These are phyloP conservation scores for Chenopodium berlandieri DNA, from an alignment of 148 eudicot species.

Conservation along the genomic window DNA sequence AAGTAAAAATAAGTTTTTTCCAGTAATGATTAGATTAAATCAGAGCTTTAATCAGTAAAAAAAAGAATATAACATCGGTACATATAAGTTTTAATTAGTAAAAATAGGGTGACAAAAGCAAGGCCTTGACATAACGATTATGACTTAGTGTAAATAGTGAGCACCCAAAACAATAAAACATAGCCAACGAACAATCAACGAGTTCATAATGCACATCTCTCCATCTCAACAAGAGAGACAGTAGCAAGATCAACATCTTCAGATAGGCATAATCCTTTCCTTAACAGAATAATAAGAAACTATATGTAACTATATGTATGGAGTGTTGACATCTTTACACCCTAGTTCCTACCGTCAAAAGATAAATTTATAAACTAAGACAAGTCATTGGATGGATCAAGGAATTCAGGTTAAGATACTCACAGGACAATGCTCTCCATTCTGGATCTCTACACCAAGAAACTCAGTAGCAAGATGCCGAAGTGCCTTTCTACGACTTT, in stretches of 20 bases:
- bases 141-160: background rate
- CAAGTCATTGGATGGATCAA: background rate
- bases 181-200: conserved; percentile 4
- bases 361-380: background rate
- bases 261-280: background rate
- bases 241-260: background rate
- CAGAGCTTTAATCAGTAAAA: too few species aligned
- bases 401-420: conserved; percentile 31
- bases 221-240: background rate
- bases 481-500: conserved; percentile 69
- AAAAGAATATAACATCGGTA: too few species aligned
- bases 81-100: too few species aligned
- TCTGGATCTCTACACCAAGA: conserved; percentile 79
- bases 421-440: conserved; percentile 98
- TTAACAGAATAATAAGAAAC: background rate
- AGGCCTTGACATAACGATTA: too few species aligned
- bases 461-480: conserved; percentile 78
- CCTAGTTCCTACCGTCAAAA: background rate
- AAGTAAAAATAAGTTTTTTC: too few species aligned
- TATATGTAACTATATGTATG: background rate
- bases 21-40: too few species aligned
- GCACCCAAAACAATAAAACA: background rate
- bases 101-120: too few species aligned
- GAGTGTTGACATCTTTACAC: background rate
- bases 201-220: background rate